Conservation (phyloP, 2,329 filamentous ascomycete species). For the Rutstroemia sp. region DNA sequence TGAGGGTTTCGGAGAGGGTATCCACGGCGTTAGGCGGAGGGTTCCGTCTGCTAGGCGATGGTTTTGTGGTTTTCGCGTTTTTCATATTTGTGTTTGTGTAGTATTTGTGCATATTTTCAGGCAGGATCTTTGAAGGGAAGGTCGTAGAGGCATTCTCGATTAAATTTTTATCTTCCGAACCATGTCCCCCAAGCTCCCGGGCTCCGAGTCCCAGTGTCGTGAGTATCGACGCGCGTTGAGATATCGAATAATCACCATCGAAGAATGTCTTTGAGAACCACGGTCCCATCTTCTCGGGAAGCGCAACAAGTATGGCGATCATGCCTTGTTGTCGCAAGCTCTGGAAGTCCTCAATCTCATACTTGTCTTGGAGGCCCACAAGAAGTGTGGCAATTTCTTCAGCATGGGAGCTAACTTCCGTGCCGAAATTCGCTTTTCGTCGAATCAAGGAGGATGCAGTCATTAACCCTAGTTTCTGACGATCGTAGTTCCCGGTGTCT, state of each 20-base stretch:
- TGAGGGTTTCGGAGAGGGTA: constrained; percentile 58
- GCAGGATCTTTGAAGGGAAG: constrained; percentile 78
- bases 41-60: neutral
- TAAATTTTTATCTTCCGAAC: constrained; percentile 34
- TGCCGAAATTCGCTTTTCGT: constrained; percentile 80
- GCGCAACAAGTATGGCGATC: constrained; percentile 70
- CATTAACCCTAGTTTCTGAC: constrained; percentile 69
- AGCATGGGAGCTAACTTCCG: constrained; percentile 76
- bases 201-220: constrained; percentile 75
- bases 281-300: constrained; percentile 69
- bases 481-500: constrained; percentile 77
- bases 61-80: constrained; percentile 19
- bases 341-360: constrained; percentile 71
- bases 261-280: constrained; percentile 86
- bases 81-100: constrained; percentile 42
- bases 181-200: constrained; percentile 74
- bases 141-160: constrained; percentile 28
- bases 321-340: constrained; percentile 71
- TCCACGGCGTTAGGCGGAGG: constrained; percentile 41
- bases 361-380: constrained; percentile 77
- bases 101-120: constrained; percentile 62
- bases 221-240: constrained; percentile 75
- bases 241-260: constrained; percentile 82
- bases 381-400: constrained; percentile 73
- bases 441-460: constrained; percentile 76